Evolutionary conservation across 2,329 filamentous ascomycete genomes (phyloP).

Genomic region (Penicillium capsulatum): DNA sequence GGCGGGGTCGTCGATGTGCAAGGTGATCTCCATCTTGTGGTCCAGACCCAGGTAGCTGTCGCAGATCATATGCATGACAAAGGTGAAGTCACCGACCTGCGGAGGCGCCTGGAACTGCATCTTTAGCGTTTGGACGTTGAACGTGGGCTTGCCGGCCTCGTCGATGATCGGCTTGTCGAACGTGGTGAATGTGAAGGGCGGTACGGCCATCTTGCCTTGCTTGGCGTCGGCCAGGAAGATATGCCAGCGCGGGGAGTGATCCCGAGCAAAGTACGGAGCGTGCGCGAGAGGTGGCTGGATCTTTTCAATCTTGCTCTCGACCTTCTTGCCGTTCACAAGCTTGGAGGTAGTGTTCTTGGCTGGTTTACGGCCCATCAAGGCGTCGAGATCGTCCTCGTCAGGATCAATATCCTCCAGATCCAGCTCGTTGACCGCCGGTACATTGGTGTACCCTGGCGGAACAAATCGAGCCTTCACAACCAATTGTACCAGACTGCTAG

Average conservation of each 20-base stretch:
- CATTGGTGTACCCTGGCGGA: constrained; percentile 71
- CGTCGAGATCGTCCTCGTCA: constrained; percentile 86
- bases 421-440: constrained; percentile 69
- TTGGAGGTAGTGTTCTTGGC: constrained; percentile 63
- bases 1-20: constrained; percentile 82
- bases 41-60: constrained; percentile 96
- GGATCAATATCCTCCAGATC: constrained; percentile 90
- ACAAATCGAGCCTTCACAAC: constrained; percentile 94
- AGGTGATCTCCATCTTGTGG: constrained; percentile 81
- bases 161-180: constrained; percentile 88
- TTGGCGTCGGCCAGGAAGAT: constrained; percentile 92
- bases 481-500: constrained; percentile 85
- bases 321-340: constrained; percentile 48
- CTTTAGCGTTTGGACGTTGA: constrained; percentile 92
- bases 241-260: constrained; percentile 88
- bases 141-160: constrained; percentile 78
- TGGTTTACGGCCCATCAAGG: constrained; percentile 67
- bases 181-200: constrained; percentile 87
- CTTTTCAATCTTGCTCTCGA: constrained; percentile 57
- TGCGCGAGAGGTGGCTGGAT: constrained; percentile 80
- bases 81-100: constrained; percentile 87
- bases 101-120: constrained; percentile 95
- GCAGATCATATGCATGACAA: constrained; percentile 88
- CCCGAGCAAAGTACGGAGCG: constrained; percentile 83
- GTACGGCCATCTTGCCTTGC: constrained; percentile 92